Evolutionary conservation across 2,329 filamentous ascomycete species (phyloP).

Genomic region (Diplodia corticola): DNA sequence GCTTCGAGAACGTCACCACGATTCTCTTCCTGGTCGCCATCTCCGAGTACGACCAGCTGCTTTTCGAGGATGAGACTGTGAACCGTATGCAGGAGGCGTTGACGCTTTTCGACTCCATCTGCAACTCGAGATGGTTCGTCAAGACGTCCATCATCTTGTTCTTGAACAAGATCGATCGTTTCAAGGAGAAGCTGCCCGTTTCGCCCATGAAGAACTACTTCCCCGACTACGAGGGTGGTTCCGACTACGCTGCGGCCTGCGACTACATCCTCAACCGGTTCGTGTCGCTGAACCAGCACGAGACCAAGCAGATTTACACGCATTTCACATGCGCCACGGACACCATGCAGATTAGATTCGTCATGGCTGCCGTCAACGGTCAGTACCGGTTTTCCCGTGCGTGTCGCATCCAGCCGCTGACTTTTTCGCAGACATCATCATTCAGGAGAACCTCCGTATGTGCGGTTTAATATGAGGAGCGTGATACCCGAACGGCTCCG

Average conservation of each 20-base stretch:
- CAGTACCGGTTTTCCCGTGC: conserved; percentile 40
- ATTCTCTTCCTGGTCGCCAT: conserved; percentile 97
- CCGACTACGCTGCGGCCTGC: conserved; percentile 93
- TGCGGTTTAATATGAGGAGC: conserved; percentile 88
- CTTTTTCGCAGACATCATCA: conserved; percentile 83
- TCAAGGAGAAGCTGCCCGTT: conserved; percentile 72
- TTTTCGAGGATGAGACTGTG: conserved; percentile 92
- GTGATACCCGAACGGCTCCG: conserved; percentile 18
- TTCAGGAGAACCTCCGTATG: conserved; percentile 96
- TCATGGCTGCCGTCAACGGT: conserved; percentile 99
- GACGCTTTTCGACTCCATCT: conserved; percentile 71
- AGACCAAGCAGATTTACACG: conserved; percentile 99
- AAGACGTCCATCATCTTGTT: conserved; percentile 73
- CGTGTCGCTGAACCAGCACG: conserved; percentile 96
- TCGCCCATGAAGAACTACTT: conserved; percentile 77
- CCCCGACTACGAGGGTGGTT: conserved; percentile 81
- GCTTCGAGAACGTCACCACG: conserved; percentile 96
- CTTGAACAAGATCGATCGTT: conserved; percentile 74
- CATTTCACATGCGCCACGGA: conserved; percentile 99
- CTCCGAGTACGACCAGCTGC: conserved; percentile 92
- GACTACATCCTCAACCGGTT: conserved; percentile 99
- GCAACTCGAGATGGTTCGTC: conserved; percentile 71
- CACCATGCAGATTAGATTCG: conserved; percentile 98
- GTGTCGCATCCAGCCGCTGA: background rate
- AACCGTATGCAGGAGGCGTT: conserved; percentile 74